Evolutionary conservation across 495 filamentous ascomycete species (phyloP).

Genomic region (Aspergillus kassunensis): DNA sequence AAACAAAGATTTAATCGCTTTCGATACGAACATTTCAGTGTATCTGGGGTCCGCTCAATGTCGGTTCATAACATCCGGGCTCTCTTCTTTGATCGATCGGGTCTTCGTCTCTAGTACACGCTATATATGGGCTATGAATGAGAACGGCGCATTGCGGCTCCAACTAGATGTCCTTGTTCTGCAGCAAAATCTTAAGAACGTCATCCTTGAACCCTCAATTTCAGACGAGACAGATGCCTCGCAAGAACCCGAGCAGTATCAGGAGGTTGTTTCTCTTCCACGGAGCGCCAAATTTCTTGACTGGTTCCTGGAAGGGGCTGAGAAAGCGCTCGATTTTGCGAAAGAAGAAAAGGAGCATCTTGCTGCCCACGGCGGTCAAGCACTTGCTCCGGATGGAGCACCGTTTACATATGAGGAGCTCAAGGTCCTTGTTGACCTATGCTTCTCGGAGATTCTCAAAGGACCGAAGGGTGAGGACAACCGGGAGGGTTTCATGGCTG

Average conservation of each 20-base stretch:
- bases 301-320: slow-evolving; percentile 73
- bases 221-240: slow-evolving; percentile 11
- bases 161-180: slow-evolving; percentile 89
- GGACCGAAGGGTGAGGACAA: slow-evolving; percentile 55
- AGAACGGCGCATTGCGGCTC: slow-evolving; percentile 72
- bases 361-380: slow-evolving; percentile 31
- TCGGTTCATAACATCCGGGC: slow-evolving; percentile 67
- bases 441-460: slow-evolving; percentile 71
- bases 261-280: slow-evolving; percentile 60
- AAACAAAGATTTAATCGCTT: slow-evolving; percentile 74
- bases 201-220: slow-evolving; percentile 46
- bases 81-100: slow-evolving; percentile 66
- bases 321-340: slow-evolving; percentile 61
- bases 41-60: slow-evolving; percentile 60
- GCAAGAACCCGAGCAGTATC: slow-evolving; percentile 7
- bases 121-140: slow-evolving; percentile 67
- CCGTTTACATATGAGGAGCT: slow-evolving; percentile 78
- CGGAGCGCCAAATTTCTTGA: slow-evolving; percentile 73
- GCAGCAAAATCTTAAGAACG: slow-evolving; percentile 91
- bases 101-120: slow-evolving; percentile 62
- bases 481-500: slow-evolving; percentile 67
- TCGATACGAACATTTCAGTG: slow-evolving; percentile 72
- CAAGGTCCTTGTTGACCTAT: slow-evolving; percentile 77
- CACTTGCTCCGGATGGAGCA: slow-evolving; percentile 37
- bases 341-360: slow-evolving; percentile 51